These are phyloP conservation scores for Rhinocladiella mackenziei DNA, from an alignment of 2,329 filamentous ascomycete genomes.

Conservation along the genomic window DNA sequence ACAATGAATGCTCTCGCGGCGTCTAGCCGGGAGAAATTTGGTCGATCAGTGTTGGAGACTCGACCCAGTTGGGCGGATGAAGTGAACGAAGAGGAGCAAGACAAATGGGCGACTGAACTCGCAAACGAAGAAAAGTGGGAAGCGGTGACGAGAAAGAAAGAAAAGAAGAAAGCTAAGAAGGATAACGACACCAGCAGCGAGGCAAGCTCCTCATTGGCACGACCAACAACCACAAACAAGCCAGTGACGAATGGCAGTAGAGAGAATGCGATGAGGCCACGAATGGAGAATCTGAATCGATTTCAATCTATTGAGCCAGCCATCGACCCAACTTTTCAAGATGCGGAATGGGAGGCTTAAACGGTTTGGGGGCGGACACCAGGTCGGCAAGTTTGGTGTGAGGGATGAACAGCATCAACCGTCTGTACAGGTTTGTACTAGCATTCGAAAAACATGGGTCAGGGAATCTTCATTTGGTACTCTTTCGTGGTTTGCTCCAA, in stretches of 20 bases:
- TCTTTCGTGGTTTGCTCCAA: too few species aligned
- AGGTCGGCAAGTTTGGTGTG: neutral
- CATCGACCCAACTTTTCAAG: slow-evolving; percentile 16
- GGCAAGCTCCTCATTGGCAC: slow-evolving; percentile 31
- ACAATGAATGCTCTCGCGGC: slow-evolving; percentile 19
- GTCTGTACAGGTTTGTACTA: neutral
- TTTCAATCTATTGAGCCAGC: slow-evolving; percentile 23
- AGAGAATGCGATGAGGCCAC: slow-evolving; percentile 13
- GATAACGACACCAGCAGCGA: slow-evolving; percentile 45
- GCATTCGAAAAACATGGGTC: neutral
- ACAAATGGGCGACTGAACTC: slow-evolving; percentile 50
- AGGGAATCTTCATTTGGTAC: neutral
- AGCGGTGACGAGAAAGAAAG: slow-evolving; percentile 56
- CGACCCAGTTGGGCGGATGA: slow-evolving; percentile 44
- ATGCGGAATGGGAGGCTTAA: slow-evolving; percentile 28
- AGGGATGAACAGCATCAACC: neutral
- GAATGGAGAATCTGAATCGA: slow-evolving; percentile 20
- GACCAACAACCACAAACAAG: slow-evolving; percentile 6
- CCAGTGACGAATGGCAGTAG: slow-evolving; percentile 18
- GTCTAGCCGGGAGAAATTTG: slow-evolving; percentile 18
- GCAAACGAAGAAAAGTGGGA: slow-evolving; percentile 56
- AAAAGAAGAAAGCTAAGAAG: slow-evolving; percentile 49
- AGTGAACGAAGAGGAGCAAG: slow-evolving; percentile 58
- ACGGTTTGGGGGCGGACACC: too few species aligned
- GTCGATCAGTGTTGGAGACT: slow-evolving; percentile 24